Evolutionary conservation across 2,329 filamentous ascomycete genomes (phyloP), one percentile per base, ranked within the genome.

Genomic region (Herpotrichia juniperi): DNA sequence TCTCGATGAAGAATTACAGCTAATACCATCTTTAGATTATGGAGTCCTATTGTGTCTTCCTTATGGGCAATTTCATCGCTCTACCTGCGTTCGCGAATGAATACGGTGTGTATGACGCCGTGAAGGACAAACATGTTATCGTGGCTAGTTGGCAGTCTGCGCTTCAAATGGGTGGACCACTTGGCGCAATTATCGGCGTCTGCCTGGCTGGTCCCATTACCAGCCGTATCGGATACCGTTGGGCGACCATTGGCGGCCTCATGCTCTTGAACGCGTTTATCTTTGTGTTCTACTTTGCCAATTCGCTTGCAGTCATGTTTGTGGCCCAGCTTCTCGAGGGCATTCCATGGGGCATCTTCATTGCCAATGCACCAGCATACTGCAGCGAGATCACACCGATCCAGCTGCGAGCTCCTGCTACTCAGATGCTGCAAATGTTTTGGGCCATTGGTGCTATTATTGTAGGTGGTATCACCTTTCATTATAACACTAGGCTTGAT

Each of bases 391-490:
- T 87, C 50, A 82, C 85, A 2, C 84, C 84, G 1, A 78, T 87
- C 46, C 73, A 74, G 63, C 71, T 87, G 49, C 73, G 84, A 67
- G 84, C 80, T 47, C 79, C 83, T 17, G 79, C 79, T 4, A 87
- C 84, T 2, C 81, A 84, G 71, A 87, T 83, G 79, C 61, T 87
- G 69, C 84, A 87, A 72, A 86, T 87, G 83, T 85, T 83, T 74
- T 87, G 84, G 84, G 81, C 83, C 16, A 82, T 87, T 64, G 84
- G 84, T 22, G 68, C 72, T 30, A 87, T 87, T 65, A 84, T 87
- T 51, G 84, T 87, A 19, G 81, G 78, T 26, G 83, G 72, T 53
- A 78, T 21, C 22, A 46, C 43, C 11, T 35, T 34, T 37, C 1
- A 12, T 22, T 40, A 22, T 26, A 49, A 49, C 17, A 48, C 14